These are phyloP conservation scores for Venturia asperata DNA, from an alignment of 2,329 filamentous ascomycete species.

Conservation along the genomic window DNA sequence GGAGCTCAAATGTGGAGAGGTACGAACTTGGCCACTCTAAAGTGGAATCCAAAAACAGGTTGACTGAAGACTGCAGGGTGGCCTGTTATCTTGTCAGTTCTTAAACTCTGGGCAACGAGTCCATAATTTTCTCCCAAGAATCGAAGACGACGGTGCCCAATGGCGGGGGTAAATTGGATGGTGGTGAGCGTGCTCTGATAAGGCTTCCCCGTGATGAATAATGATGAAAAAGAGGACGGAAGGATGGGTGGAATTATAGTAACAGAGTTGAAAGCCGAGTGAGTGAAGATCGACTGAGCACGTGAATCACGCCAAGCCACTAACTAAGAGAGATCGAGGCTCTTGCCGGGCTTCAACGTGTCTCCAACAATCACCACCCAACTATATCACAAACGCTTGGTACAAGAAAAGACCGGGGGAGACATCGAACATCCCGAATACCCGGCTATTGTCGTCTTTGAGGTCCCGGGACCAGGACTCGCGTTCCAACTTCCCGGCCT, in stretches of 20 bases:
- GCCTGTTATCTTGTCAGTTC: background rate
- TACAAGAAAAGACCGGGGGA: too few species aligned
- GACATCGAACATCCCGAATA: too few species aligned
- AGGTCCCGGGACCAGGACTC: too few species aligned
- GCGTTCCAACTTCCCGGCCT: too few species aligned
- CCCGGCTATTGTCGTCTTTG: too few species aligned
- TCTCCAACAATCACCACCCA: too few species aligned
- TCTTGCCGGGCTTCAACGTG: too few species aligned
- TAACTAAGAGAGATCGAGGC: too few species aligned
- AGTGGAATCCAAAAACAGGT: background rate
- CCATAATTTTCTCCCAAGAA: slow-evolving; percentile 52
- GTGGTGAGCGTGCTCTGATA: background rate
- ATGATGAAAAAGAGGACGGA: background rate
- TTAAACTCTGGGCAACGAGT: background rate
- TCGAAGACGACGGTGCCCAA: slow-evolving; percentile 39
- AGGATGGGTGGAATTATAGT: background rate
- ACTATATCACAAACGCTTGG: too few species aligned
- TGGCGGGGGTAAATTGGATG: background rate
- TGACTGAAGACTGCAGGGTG: background rate
- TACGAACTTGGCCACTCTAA: background rate
- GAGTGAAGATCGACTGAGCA: background rate
- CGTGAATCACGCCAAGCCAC: too few species aligned
- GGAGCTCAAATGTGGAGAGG: background rate
- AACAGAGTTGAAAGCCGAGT: background rate
- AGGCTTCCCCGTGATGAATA: background rate